These are phyloP conservation scores for Talaromyces sp. DNA, from an alignment of 2,329 filamentous ascomycete genomes.

Conservation along the genomic window DNA sequence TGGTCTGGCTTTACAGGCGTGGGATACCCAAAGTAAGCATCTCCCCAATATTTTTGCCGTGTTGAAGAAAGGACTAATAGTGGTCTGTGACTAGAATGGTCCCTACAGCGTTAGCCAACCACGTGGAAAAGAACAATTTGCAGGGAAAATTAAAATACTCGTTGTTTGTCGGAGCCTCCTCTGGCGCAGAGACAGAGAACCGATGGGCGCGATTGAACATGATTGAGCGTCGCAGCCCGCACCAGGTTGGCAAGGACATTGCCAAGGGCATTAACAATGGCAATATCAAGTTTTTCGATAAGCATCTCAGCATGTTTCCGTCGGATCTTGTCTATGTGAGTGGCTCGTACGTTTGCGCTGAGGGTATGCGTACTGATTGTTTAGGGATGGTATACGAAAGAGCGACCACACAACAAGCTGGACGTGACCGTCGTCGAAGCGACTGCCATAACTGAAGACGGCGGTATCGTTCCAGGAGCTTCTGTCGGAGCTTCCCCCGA, in stretches of 20 bases:
- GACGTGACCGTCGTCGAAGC: slow-evolving; percentile 85
- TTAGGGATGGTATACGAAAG: slow-evolving; percentile 74
- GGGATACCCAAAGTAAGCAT: slow-evolving; percentile 75
- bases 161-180: slow-evolving; percentile 84
- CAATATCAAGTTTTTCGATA: slow-evolving; percentile 87
- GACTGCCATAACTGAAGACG: slow-evolving; percentile 79
- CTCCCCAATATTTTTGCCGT: not conserved
- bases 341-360: not conserved
- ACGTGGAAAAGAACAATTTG: slow-evolving; percentile 80
- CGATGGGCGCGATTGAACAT: slow-evolving; percentile 85
- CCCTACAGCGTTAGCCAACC: slow-evolving; percentile 76
- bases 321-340: slow-evolving; percentile 72
- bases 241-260: slow-evolving; percentile 87
- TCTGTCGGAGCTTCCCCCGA: slow-evolving; percentile 82
- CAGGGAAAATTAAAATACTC: slow-evolving; percentile 81
- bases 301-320: slow-evolving; percentile 90
- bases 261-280: slow-evolving; percentile 86
- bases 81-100: slow-evolving; percentile 56
- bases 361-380: not conserved
- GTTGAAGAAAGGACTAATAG: slow-evolving; percentile 1
- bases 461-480: slow-evolving; percentile 81
- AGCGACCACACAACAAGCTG: slow-evolving; percentile 66
- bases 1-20: slow-evolving; percentile 92
- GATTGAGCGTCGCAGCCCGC: slow-evolving; percentile 78
- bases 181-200: slow-evolving; percentile 85